Conservation (phyloP, 495 filamentous ascomycete genomes). For the Penicillium bovifimosum region DNA sequence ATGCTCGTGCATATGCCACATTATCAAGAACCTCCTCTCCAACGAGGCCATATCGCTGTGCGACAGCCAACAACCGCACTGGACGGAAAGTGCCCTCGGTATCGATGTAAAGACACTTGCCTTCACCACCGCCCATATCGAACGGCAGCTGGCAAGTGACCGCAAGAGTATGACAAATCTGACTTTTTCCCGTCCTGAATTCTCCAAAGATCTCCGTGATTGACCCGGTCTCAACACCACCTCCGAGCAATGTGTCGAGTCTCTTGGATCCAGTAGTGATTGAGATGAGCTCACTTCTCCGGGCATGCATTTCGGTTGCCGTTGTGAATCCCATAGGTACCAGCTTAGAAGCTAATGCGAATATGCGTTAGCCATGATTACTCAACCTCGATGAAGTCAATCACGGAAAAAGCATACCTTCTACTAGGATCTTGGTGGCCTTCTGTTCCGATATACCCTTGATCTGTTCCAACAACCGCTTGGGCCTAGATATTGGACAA, state of each 20-base stretch:
- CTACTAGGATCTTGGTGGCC: constrained; percentile 84
- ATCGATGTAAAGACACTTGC: constrained; percentile 98
- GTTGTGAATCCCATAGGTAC: constrained; percentile 99
- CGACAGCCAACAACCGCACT: constrained; percentile 83
- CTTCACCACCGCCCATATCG: constrained; percentile 97
- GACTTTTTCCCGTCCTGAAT: constrained; percentile 95
- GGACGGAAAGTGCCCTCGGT: constrained; percentile 97
- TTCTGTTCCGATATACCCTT: constrained; percentile 98
- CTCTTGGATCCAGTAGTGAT: constrained; percentile 97
- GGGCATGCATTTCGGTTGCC: constrained; percentile 98
- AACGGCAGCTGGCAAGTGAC: constrained; percentile 97
- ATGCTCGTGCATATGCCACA: constrained; percentile 93
- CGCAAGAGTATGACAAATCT: constrained; percentile 97
- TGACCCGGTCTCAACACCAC: constrained; percentile 92
- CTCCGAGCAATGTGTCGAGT: constrained; percentile 89
- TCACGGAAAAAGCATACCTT: constrained; percentile 53
- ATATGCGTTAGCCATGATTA: not conserved
- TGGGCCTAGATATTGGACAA: constrained; percentile 47
- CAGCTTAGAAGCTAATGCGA: constrained; percentile 70
- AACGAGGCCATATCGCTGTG: constrained; percentile 86
- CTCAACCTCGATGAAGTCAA: not conserved
- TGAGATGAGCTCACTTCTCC: constrained; percentile 92
- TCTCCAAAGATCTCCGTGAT: constrained; percentile 99
- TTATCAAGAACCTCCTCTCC: constrained; percentile 98
- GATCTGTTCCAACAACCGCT: constrained; percentile 80